Percentiles rank a stretch among this genome's conserved stretches.
Conservation (phyloP, 441 rosid species). For the Gossypium aridum region DNA sequence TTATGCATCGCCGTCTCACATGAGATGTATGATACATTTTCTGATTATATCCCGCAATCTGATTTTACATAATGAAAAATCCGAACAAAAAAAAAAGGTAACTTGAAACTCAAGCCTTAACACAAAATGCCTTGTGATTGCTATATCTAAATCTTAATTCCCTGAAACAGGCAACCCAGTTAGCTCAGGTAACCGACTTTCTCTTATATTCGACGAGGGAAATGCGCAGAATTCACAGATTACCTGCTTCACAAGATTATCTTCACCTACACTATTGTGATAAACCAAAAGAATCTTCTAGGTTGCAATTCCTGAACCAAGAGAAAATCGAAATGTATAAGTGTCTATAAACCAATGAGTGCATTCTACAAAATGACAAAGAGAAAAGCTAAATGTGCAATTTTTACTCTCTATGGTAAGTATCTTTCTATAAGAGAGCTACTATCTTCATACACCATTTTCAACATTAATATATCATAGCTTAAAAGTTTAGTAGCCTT, state of each 20-base stretch:
- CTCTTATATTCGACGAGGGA: constrained; percentile 33
- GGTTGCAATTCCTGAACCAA: constrained; percentile 77
- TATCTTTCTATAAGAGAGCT: background rate
- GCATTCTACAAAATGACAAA: background rate
- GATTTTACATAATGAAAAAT: constrained; percentile 39
- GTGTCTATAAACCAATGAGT: background rate
- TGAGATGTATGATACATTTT: constrained; percentile 52
- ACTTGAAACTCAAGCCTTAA: constrained; percentile 63
- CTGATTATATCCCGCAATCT: constrained; percentile 54
- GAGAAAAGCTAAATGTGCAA: too few species aligned
- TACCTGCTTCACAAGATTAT: constrained; percentile 41
- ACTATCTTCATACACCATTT: background rate
- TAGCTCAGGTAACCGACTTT: constrained; percentile 59
- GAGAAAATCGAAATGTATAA: constrained; percentile 9
- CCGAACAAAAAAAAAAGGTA: constrained; percentile 24
- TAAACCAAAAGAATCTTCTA: constrained; percentile 53
- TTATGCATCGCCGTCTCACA: constrained; percentile 51
- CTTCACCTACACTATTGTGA: constrained; percentile 33
- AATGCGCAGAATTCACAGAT: constrained; percentile 39
- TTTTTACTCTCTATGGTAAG: background rate
- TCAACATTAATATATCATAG: background rate
- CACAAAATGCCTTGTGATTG: constrained; percentile 56
- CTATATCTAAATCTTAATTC: constrained; percentile 38
- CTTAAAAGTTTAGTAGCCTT: background rate
- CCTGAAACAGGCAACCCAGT: constrained; percentile 49